These are phyloP conservation scores for Leccinum boreale DNA, from an alignment of 768 basidiomycete species.

Conservation along the genomic window DNA sequence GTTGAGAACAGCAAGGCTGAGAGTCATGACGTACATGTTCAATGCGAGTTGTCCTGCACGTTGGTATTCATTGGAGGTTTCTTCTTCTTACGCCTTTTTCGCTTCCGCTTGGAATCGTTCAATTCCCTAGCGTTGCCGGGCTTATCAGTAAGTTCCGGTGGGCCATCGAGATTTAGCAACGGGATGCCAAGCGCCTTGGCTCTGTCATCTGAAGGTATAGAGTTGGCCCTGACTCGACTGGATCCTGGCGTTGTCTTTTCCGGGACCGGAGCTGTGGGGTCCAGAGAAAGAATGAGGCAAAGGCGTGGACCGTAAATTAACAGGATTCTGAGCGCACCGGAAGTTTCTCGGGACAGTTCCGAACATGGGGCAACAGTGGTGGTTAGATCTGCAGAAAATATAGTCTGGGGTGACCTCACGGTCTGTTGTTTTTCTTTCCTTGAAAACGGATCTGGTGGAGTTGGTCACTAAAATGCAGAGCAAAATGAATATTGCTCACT, in stretches of 20 bases:
- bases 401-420: slow-evolving; percentile 6
- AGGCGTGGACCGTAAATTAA: slow-evolving; percentile 4
- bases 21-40: slow-evolving; percentile 15
- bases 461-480: slow-evolving; percentile 1
- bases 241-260: slow-evolving; percentile 1
- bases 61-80: slow-evolving; percentile 35
- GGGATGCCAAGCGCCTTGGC: slow-evolving; percentile 30
- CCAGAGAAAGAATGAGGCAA: slow-evolving; percentile 12
- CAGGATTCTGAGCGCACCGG: slow-evolving; percentile 18
- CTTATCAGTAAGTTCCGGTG: slow-evolving; percentile 29
- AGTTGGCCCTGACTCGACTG: slow-evolving; percentile 4
- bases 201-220: slow-evolving; percentile 9
- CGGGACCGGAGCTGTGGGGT: slow-evolving; percentile 12
- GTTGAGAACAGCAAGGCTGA: neutral
- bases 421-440: slow-evolving; percentile 6
- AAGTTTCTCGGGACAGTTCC: slow-evolving; percentile 3
- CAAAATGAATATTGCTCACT: slow-evolving; percentile 12
- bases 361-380: neutral
- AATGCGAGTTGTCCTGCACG: slow-evolving; percentile 16
- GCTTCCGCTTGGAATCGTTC: slow-evolving; percentile 48
- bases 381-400: slow-evolving; percentile 1
- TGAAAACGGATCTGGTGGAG: slow-evolving; percentile 5
- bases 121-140: slow-evolving; percentile 13
- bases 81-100: slow-evolving; percentile 52
- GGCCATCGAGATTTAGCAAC: slow-evolving; percentile 55